These are phyloP conservation scores for Leccinum variabile DNA, from an alignment of 1,284 basidiomycete species.

Conservation along the genomic window DNA sequence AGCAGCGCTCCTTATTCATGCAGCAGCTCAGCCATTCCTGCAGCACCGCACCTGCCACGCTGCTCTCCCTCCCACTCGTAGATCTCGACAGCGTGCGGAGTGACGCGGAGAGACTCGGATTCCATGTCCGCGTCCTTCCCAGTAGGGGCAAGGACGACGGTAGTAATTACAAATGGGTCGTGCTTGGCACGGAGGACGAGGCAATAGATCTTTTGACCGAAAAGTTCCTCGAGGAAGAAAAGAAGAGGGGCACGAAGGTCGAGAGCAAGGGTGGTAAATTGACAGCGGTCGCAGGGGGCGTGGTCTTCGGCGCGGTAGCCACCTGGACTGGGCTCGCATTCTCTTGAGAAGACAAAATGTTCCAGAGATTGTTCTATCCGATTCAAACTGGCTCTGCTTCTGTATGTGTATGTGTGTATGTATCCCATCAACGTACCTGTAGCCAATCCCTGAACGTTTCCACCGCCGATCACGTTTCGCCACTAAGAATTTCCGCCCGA, in stretches of 20 bases:
- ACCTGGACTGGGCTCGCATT: slow-evolving; percentile 39
- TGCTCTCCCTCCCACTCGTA: slow-evolving; percentile 45
- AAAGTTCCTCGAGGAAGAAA: slow-evolving; percentile 38
- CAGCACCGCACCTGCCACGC: slow-evolving; percentile 40
- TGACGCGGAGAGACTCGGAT: slow-evolving; percentile 45
- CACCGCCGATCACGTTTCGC: slow-evolving; percentile 11
- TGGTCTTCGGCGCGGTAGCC: slow-evolving; percentile 40
- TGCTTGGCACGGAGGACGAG: slow-evolving; percentile 51
- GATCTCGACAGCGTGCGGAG: slow-evolving; percentile 42
- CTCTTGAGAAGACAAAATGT: slow-evolving; percentile 21
- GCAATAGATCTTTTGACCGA: slow-evolving; percentile 35
- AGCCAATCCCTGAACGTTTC: neutral
- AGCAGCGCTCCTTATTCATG: slow-evolving; percentile 51
- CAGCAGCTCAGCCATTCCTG: slow-evolving; percentile 44
- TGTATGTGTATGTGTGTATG: neutral
- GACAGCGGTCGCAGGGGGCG: slow-evolving; percentile 36
- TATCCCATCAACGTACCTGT: neutral
- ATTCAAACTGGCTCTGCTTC: neutral
- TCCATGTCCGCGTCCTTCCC: slow-evolving; percentile 40
- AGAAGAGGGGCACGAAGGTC: slow-evolving; percentile 22
- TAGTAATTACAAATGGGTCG: slow-evolving; percentile 39
- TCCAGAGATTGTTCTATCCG: neutral
- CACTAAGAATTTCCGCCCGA: neutral
- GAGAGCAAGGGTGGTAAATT: slow-evolving; percentile 27
- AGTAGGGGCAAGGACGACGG: slow-evolving; percentile 24